Evolutionary conservation across 2,329 filamentous ascomycete species (phyloP).

Genomic region (Beauveria medogensis): DNA sequence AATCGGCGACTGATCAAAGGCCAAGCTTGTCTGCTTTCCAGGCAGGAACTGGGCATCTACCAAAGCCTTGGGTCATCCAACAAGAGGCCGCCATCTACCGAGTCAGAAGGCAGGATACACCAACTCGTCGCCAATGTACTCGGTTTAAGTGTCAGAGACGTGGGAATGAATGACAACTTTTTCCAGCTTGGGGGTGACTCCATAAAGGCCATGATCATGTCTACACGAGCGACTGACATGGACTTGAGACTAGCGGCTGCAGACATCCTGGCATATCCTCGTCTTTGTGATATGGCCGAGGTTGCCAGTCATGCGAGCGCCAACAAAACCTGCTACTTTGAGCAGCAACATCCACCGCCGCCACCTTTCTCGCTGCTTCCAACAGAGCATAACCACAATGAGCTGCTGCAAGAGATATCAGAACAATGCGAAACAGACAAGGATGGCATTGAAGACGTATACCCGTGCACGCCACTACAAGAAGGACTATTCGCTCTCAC

Average conservation of each 20-base stretch:
- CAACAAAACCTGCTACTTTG: background rate
- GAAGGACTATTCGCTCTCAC: constrained; percentile 30
- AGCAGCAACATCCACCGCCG: background rate
- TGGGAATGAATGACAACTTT: constrained; percentile 34
- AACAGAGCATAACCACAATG: background rate
- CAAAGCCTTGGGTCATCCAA: background rate
- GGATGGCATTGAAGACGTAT: constrained; percentile 27
- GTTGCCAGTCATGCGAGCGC: background rate
- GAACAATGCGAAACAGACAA: constrained; percentile 16
- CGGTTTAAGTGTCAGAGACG: constrained; percentile 8
- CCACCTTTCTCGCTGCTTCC: background rate
- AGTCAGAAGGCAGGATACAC: background rate
- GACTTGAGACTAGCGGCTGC: constrained; percentile 24
- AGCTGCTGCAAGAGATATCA: constrained; percentile 14
- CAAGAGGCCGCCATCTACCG: background rate
- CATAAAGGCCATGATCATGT: constrained; percentile 29
- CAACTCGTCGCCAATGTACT: constrained; percentile 4
- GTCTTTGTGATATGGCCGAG: background rate
- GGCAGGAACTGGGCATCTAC: background rate
- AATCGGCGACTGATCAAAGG: background rate
- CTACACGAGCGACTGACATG: background rate
- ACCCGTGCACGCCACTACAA: constrained; percentile 22
- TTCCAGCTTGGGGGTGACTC: constrained; percentile 39
- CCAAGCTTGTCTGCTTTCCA: background rate
- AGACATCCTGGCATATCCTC: constrained; percentile 27